Conservation (phyloP, 768 basidiomycete genomes). For the Serendipita indica region DNA sequence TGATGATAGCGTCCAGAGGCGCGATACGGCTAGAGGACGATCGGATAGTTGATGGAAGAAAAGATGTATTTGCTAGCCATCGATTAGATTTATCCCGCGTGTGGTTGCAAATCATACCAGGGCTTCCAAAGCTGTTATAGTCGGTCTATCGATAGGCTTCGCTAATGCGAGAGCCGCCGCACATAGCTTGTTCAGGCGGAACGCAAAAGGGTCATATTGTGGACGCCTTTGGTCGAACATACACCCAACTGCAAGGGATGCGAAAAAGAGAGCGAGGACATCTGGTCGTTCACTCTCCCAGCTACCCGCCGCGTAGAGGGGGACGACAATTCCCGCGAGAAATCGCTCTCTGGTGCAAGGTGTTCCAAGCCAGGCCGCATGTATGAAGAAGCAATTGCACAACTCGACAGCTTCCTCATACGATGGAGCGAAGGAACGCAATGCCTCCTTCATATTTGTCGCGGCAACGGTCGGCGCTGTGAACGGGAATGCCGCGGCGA, state of each 20-base stretch:
- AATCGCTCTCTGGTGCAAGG: background rate
- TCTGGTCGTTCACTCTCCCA: background rate
- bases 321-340: background rate
- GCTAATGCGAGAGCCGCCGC: background rate
- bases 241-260: background rate
- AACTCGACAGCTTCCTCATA: background rate
- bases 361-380: background rate
- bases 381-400: background rate
- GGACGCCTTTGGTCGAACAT: background rate
- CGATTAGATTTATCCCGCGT: background rate
- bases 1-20: background rate
- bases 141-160: background rate
- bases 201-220: constrained; percentile 1
- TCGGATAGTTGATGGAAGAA: constrained; percentile 7
- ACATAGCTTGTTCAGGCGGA: background rate
- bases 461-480: background rate
- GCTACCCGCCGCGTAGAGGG: background rate
- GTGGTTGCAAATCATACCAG: background rate
- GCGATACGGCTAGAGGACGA: background rate
- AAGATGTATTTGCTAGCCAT: background rate
- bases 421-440: background rate
- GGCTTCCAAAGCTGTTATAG: background rate
- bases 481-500: background rate
- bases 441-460: background rate
- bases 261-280: background rate